A percentile compares a stretch with the other conserved stretches of the same genome.
Evolutionary conservation across 768 basidiomycete species (phyloP).

Genomic region (Tulasnella sp.): DNA sequence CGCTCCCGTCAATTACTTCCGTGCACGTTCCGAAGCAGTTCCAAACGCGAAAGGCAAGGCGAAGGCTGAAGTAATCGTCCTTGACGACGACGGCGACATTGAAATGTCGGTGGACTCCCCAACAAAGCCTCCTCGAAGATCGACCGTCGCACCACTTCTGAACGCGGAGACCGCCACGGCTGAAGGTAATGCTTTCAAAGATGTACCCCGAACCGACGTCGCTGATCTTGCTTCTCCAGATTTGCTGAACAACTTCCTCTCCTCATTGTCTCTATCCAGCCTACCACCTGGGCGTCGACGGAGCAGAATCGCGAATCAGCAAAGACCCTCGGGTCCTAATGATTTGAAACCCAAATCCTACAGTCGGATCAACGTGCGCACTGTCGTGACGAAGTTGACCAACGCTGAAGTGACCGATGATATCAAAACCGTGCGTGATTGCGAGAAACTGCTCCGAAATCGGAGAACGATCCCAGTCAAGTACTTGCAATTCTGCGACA

Average conservation of each 20-base stretch:
- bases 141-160: not conserved
- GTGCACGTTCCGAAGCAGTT: not conserved
- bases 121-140: not conserved
- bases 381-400: constrained; percentile 49
- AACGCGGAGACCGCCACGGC: not conserved
- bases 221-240: not conserved
- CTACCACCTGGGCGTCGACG: not conserved
- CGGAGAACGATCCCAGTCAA: constrained; percentile 59
- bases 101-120: not conserved
- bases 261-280: constrained; percentile 11
- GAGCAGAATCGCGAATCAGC: not conserved
- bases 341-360: constrained; percentile 16
- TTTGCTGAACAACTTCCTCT: constrained; percentile 13
- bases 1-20: constrained; percentile 66
- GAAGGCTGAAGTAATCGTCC: constrained; percentile 38
- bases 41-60: constrained; percentile 16
- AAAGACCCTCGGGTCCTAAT: not conserved
- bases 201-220: not conserved
- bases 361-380: constrained; percentile 30
- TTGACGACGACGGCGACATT: constrained; percentile 41
- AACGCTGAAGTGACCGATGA: constrained; percentile 74
- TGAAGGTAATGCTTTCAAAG: not conserved
- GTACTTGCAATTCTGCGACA: constrained; percentile 70
- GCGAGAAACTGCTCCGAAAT: constrained; percentile 50
- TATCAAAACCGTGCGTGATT: constrained; percentile 49